Evolutionary conservation across 305 asterid genomes (phyloP).

Genomic region (Lippia alba): DNA sequence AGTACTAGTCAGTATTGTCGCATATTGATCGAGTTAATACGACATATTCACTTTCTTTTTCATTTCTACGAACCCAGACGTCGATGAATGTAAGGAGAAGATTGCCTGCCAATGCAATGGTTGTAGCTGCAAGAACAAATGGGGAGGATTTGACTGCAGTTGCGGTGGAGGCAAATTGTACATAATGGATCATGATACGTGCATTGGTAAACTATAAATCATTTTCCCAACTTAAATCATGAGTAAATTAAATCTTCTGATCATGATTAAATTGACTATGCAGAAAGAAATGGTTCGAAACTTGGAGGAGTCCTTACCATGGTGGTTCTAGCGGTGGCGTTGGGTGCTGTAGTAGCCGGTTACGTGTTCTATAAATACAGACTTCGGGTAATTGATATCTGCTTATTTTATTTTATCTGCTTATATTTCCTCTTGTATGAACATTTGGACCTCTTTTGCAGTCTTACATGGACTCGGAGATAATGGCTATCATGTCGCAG

Average conservation of each 20-base stretch:
- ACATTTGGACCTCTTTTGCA: constrained; percentile 36
- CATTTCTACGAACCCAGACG: constrained; percentile 46
- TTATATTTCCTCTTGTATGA: too few species aligned
- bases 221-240: too few species aligned
- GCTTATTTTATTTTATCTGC: not conserved
- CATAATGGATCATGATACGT: constrained; percentile 78
- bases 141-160: constrained; percentile 83
- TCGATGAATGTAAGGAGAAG: constrained; percentile 84
- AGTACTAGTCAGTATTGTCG: not conserved
- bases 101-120: constrained; percentile 75
- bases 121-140: constrained; percentile 76
- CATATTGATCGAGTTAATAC: not conserved
- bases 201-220: constrained; percentile 59
- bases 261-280: not conserved
- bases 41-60: not conserved
- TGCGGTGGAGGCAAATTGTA: constrained; percentile 75
- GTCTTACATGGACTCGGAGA: constrained; percentile 98
- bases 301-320: constrained; percentile 57
- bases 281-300: constrained; percentile 72
- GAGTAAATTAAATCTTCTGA: not conserved
- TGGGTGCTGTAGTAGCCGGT: constrained; percentile 68
- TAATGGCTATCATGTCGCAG: constrained; percentile 97
- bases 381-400: constrained; percentile 59
- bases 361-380: constrained; percentile 92
- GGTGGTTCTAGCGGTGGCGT: constrained; percentile 59